phyloP scores from a whole-genome alignment of 2,329 filamentous ascomycete species.

The Sporothrix brasiliensis region DNA sequence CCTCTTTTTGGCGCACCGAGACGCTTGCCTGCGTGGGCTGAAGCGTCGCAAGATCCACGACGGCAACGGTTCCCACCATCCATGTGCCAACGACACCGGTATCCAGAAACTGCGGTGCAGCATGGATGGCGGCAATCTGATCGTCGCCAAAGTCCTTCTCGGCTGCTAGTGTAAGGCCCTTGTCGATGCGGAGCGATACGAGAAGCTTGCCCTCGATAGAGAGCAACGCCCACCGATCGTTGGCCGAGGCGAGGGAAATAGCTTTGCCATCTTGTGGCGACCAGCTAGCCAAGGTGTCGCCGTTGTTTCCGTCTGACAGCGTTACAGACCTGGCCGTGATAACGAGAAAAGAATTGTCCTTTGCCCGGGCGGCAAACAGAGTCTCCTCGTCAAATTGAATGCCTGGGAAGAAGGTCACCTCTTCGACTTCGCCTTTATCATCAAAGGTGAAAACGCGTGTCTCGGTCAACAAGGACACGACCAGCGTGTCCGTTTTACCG shows the following conservation, averaged over 20 bases:
- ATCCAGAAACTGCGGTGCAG: constrained; percentile 64
- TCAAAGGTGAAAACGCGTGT: constrained; percentile 82
- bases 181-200: constrained; percentile 66
- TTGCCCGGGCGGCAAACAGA: constrained; percentile 68
- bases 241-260: constrained; percentile 80
- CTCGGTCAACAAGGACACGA: constrained; percentile 80
- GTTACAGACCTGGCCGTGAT: constrained; percentile 68
- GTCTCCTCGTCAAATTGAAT: constrained; percentile 72
- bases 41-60: constrained; percentile 70
- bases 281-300: constrained; percentile 63
- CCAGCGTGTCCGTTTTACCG: constrained; percentile 64
- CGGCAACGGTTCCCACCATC: constrained; percentile 75
- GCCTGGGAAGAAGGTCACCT: constrained; percentile 75
- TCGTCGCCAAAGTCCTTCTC: constrained; percentile 67
- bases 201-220: constrained; percentile 75
- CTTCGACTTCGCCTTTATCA: constrained; percentile 76
- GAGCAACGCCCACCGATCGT: constrained; percentile 68
- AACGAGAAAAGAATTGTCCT: constrained; percentile 69
- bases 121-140: constrained; percentile 83
- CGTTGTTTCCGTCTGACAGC: constrained; percentile 63
- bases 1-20: constrained; percentile 59
- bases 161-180: constrained; percentile 60
- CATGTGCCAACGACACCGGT: constrained; percentile 86
- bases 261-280: constrained; percentile 50
- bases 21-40: constrained; percentile 64